Evolutionary conservation across 192 early-diverging fungal species (phyloP).

Genomic region (Linderina pennispora): DNA sequence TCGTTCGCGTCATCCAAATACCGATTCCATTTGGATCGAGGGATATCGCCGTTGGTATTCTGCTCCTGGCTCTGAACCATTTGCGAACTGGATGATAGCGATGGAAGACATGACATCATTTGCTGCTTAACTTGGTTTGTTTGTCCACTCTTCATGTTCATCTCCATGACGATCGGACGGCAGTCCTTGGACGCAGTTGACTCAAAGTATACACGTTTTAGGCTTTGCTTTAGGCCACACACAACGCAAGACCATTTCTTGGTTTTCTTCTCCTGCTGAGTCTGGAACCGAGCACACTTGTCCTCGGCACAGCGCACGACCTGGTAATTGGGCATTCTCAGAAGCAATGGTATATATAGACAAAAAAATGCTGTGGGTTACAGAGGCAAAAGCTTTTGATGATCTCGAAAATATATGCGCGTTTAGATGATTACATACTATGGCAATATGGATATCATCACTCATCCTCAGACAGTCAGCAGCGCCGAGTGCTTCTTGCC

Average conservation of each 20-base stretch:
- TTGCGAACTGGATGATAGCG: background rate
- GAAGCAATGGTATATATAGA: too few relatives aligned
- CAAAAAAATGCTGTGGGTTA: too few relatives aligned
- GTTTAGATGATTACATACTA: too few relatives aligned
- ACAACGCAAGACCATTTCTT: conserved; percentile 45
- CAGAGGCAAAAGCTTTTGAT: too few relatives aligned
- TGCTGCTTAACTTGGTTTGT: conserved; percentile 5
- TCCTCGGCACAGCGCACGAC: conserved; percentile 44
- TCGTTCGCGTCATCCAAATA: conserved; percentile 5
- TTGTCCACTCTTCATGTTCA: conserved; percentile 39
- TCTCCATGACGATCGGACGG: conserved; percentile 26
- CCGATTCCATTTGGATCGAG: conserved; percentile 22
- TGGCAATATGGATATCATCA: too few relatives aligned
- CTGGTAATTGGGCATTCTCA: conserved; percentile 35
- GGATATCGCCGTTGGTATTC: too few relatives aligned
- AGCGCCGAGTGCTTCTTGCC: conserved; percentile 42
- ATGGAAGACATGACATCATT: background rate
- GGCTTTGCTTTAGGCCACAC: conserved; percentile 41
- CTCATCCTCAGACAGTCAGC: conserved; percentile 27
- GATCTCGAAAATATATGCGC: too few relatives aligned
- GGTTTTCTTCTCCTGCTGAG: conserved; percentile 45
- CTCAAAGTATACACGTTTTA: conserved; percentile 34
- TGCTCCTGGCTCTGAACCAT: too few relatives aligned
- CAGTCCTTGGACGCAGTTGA: conserved; percentile 38
- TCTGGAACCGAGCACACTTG: conserved; percentile 38